A percentile compares a stretch with the other conserved stretches of the same genome.
Conservation (phyloP, 2,329 filamentous ascomycete genomes). For the Colletotrichum tamarilloi region DNA sequence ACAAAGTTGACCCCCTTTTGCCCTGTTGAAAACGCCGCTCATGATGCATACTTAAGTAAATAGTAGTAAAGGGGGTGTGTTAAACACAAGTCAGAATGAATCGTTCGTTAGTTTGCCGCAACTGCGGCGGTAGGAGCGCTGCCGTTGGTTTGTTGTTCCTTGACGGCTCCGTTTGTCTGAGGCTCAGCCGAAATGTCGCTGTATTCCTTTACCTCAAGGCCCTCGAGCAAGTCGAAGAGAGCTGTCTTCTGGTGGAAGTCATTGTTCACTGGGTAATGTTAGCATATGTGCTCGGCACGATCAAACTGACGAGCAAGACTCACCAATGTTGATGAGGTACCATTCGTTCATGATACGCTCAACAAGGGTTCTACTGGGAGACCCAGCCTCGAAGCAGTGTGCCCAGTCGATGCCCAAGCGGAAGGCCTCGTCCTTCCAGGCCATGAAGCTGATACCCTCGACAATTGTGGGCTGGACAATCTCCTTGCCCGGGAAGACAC, state of each 20-base stretch:
- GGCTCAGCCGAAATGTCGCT: conserved; percentile 58
- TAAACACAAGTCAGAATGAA: conserved; percentile 37
- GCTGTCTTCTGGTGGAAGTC: conserved; percentile 89
- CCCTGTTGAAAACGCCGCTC: conserved; percentile 36
- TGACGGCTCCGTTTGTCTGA: conserved; percentile 36
- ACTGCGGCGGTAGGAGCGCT: conserved; percentile 32
- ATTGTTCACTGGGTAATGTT: conserved; percentile 80
- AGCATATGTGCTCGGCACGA: neutral
- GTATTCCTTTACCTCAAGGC: conserved; percentile 72
- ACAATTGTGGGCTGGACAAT: conserved; percentile 99
- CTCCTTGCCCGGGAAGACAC: conserved; percentile 98
- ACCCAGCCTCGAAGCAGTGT: conserved; percentile 83
- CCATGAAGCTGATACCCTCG: conserved; percentile 95
- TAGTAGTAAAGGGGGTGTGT: conserved; percentile 37
- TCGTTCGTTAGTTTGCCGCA: conserved; percentile 33
- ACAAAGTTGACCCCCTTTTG: conserved; percentile 36
- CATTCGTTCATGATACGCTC: conserved; percentile 87
- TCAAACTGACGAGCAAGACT: conserved; percentile 46
- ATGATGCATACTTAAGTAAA: conserved; percentile 39
- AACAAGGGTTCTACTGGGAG: conserved; percentile 82
- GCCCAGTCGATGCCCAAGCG: conserved; percentile 93
- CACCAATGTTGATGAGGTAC: conserved; percentile 96
- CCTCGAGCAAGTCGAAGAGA: conserved; percentile 89
- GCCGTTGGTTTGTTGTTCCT: conserved; percentile 36
- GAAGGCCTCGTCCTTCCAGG: conserved; percentile 99